phyloP scores from a whole-genome alignment of 1,284 basidiomycete species.

The Agaricales sp. region DNA sequence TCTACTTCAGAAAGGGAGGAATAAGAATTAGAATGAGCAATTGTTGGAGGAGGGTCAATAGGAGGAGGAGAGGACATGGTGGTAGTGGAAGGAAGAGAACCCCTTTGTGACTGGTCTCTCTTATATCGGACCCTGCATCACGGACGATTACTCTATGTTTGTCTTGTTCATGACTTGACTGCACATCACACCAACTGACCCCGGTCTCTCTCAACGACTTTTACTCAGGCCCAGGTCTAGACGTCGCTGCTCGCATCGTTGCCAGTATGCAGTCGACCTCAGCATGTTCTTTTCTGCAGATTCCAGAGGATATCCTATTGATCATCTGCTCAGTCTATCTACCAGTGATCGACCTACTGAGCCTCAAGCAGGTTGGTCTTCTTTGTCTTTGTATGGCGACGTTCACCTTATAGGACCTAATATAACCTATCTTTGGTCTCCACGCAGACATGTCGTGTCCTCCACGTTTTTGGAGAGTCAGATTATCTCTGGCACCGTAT shows the following conservation, averaged over 20 bases:
- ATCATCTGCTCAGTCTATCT: constrained; percentile 20
- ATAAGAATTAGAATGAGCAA: constrained; percentile 18
- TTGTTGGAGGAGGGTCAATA: constrained; percentile 20
- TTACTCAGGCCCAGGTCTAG: background rate
- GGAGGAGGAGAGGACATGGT: constrained; percentile 15
- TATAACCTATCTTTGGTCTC: constrained; percentile 4
- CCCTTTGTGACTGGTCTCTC: constrained; percentile 9
- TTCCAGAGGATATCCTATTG: constrained; percentile 31
- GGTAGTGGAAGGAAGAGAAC: constrained; percentile 11
- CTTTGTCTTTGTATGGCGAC: constrained; percentile 7
- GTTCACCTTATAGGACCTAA: background rate
- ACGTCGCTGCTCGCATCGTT: background rate
- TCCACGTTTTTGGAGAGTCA: constrained; percentile 34
- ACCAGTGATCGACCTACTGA: constrained; percentile 29
- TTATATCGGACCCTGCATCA: constrained; percentile 5
- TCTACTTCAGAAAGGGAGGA: constrained; percentile 47
- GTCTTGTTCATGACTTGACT: constrained; percentile 14
- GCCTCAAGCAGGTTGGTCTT: constrained; percentile 34
- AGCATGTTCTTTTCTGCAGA: constrained; percentile 12
- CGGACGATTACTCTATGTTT: background rate
- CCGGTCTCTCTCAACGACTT: background rate
- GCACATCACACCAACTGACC: too few relatives aligned
- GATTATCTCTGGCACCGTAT: constrained; percentile 45
- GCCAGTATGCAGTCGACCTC: background rate
- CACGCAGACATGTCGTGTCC: constrained; percentile 44